phyloP scores from a whole-genome alignment of 2,329 filamentous ascomycete genomes.

The Chlorencoelia australis region DNA sequence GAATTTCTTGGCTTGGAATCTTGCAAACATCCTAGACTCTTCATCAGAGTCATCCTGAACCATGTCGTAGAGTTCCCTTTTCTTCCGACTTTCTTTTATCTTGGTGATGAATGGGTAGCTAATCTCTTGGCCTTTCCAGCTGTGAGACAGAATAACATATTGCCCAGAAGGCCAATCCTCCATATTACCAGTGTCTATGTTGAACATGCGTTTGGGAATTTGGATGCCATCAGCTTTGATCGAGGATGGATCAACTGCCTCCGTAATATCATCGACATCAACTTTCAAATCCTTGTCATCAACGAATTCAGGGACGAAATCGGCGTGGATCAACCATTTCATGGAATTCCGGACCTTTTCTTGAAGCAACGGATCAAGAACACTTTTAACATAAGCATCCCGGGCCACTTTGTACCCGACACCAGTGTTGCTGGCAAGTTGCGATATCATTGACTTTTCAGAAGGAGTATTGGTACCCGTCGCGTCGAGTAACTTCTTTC shows the following conservation, averaged over 20 bases:
- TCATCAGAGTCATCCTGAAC: constrained; percentile 7
- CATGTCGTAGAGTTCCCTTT: constrained; percentile 8
- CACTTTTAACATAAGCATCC: constrained; percentile 9
- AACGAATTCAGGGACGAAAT: constrained; percentile 8
- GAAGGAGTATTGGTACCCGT: constrained; percentile 7
- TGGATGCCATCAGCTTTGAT: constrained; percentile 10
- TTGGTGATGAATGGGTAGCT: constrained; percentile 22
- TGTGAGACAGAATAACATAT: constrained; percentile 30
- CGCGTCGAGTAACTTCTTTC: constrained; percentile 7
- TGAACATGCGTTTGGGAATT: constrained; percentile 27
- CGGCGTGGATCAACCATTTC: constrained; percentile 8
- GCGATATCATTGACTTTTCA: constrained; percentile 9
- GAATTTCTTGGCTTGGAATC: constrained; percentile 9
- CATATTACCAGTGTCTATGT: constrained; percentile 26
- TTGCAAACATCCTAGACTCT: constrained; percentile 6
- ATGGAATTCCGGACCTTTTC: constrained; percentile 11
- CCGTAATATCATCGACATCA: constrained; percentile 4
- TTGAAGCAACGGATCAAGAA: constrained; percentile 8
- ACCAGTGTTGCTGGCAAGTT: constrained; percentile 7
- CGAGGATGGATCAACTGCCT: not conserved
- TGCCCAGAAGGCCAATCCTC: constrained; percentile 23
- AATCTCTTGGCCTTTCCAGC: constrained; percentile 28
- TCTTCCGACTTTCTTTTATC: constrained; percentile 6
- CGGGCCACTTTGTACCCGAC: constrained; percentile 9
- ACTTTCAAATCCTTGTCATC: constrained; percentile 1